Conservation (phyloP, 2,329 filamentous ascomycete genomes). For the Ascochyta clinopodiicola region DNA sequence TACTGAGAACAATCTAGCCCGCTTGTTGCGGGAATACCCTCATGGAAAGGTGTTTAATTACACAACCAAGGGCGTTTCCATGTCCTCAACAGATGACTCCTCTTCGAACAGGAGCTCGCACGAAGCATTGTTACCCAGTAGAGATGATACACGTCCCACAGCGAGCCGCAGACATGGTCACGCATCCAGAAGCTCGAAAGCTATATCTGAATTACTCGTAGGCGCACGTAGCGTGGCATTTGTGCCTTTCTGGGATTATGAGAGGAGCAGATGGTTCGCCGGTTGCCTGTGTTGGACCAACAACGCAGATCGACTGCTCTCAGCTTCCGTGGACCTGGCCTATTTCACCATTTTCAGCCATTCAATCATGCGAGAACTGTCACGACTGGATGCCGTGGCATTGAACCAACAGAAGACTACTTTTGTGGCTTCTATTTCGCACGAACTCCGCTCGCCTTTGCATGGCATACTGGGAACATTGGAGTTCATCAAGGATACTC, state of each 20-base stretch:
- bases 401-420: constrained; percentile 55
- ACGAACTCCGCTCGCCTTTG: constrained; percentile 58
- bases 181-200: constrained; percentile 44
- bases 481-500: constrained; percentile 57
- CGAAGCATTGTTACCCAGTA: background rate
- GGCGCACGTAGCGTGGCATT: constrained; percentile 46
- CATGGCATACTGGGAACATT: constrained; percentile 52
- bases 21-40: constrained; percentile 32
- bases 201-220: constrained; percentile 60
- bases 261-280: constrained; percentile 46
- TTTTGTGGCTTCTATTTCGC: constrained; percentile 60
- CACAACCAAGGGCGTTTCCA: constrained; percentile 17
- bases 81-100: constrained; percentile 31
- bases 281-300: constrained; percentile 47
- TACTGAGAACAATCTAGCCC: constrained; percentile 28
- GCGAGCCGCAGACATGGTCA: background rate
- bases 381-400: constrained; percentile 59
- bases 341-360: constrained; percentile 51
- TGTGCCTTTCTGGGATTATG: constrained; percentile 50
- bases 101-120: constrained; percentile 4
- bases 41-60: constrained; percentile 38
- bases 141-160: background rate
- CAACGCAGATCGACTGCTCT: constrained; percentile 36
- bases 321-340: constrained; percentile 36
- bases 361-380: constrained; percentile 64